Base-by-base conservation (phyloP, 164 flowering plant genomes). In the Liriodendron chinense region DNA sequence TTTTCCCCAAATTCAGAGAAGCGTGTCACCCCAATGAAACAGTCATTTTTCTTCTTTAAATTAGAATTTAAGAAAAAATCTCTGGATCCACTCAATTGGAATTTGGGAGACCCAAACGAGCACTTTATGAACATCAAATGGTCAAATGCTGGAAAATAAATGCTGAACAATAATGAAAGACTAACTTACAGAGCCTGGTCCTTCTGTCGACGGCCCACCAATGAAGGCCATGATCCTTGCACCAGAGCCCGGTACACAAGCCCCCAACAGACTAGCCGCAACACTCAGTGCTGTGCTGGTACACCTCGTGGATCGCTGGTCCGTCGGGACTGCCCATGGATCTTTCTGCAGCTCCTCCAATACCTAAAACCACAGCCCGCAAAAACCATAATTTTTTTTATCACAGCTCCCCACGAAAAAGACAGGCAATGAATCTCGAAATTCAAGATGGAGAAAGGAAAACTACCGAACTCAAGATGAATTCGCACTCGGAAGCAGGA, bases 181-280 rank as follows among this genome's bases (percentile, higher is more conserved):
- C 48, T 43, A 73, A 79, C 96, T 94, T 86, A 96, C 99, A 79
- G 97, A 83, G 61, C 91, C 97, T 25, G 86, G 82, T 3, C 99
- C 99, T 85, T 96, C 98, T 7, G 99, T 94, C 10, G 98, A 78
- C 26, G 99, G 99, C 23, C 99, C 99, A 64, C 98, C 97, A 76
- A 91, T 76, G 78, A 96, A 96, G 61, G 98, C 94, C 96, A 96
- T 87, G 69, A 96, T 93, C 78, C 99, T 88, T 47, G 96, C 98
- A 26, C 94, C 96, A 74, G 92, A 89, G 63, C 99, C 99, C 76
- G 99, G 99, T 74, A 96, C 96, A 74, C 99, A 96, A 10, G 89
- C 91, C 67, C 99, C 98, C 75, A 96, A 79, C 80, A 96, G 81
- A 81, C 92, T 76, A 49, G 99, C 92, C 74, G 98, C 98, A 48